phyloP scores from a whole-genome alignment of 192 early-diverging fungal genomes.

The Backusella tarrabulga region DNA sequence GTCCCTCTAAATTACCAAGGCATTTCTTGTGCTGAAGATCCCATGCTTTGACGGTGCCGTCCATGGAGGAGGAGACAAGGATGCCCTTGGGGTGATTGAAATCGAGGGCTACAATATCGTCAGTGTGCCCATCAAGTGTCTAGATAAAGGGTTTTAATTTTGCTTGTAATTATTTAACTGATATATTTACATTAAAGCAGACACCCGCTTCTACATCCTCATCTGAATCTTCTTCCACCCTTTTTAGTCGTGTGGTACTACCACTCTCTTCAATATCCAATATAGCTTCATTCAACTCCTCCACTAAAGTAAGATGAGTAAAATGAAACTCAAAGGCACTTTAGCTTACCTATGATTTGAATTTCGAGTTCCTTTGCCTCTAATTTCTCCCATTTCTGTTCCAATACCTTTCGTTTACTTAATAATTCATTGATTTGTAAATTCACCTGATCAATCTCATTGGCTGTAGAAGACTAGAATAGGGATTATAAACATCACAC shows the following conservation, averaged over 20 bases:
- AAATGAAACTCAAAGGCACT: neutral
- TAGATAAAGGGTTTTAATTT: slow-evolving; percentile 6
- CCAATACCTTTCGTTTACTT: slow-evolving; percentile 39
- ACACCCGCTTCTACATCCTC: slow-evolving; percentile 13
- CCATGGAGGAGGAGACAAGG: slow-evolving; percentile 63
- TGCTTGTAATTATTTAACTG: too few relatives aligned
- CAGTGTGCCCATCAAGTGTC: slow-evolving; percentile 60
- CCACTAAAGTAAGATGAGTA: slow-evolving; percentile 31
- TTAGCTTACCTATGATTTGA: slow-evolving; percentile 2
- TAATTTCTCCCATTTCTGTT: slow-evolving; percentile 41
- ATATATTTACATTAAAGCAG: slow-evolving; percentile 14
- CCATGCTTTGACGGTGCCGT: slow-evolving; percentile 72
- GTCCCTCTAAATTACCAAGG: slow-evolving; percentile 50
- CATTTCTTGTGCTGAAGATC: slow-evolving; percentile 58
- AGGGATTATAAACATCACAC: neutral
- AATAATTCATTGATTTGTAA: slow-evolving; percentile 46
- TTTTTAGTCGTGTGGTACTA: neutral
- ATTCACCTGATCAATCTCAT: slow-evolving; percentile 48
- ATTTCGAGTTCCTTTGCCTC: slow-evolving; percentile 39
- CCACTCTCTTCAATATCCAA: slow-evolving; percentile 35
- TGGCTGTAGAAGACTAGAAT: slow-evolving; percentile 37
- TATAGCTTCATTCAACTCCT: slow-evolving; percentile 43
- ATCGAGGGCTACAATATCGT: slow-evolving; percentile 56
- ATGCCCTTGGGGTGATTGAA: slow-evolving; percentile 55
- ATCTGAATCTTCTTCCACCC: slow-evolving; percentile 7